Base-by-base conservation (phyloP, 1,139 yeast genomes). In the Pichia sp. region DNA sequence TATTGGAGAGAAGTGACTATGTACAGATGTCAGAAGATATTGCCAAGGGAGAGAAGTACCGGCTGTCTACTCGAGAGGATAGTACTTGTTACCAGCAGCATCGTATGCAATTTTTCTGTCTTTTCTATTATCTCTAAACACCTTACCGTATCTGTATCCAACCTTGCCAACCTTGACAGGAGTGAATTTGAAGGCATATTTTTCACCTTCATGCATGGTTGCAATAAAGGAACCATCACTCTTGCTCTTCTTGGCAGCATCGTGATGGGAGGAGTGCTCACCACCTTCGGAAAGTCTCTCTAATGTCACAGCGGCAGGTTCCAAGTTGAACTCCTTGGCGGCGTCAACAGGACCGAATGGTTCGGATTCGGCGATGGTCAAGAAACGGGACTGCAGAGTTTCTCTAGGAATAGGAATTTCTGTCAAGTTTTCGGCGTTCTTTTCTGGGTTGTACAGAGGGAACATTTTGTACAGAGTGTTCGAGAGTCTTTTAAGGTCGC, bases 261-360 rank as follows among this genome's bases (percentile, higher is more conserved):
- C 52, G 33, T 55, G 43, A 34, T 70, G 73, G 10, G 70, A 68
- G 12, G 76, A 72, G 55, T 68, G 78, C 56, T 80, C 81, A 49
- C 80, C 79, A 51, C 78, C 75, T 60, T 83, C 81, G 10, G 90
- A 76, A 60, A 89, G 77, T 64, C 79, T 79, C 62, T 83, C 82
- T 63, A 90, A 77, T 4, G 95, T 87, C 48, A 79, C 83, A 52
- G 83, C 80, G 45, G 98, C 97, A 24, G 96, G 95, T 68, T 89
- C 93, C 61, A 92, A 77, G 48, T 80, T 91, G 63, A 89, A 81
- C 47, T 87, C 80, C 58, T 83, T 75, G 51, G 99, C 97, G n/a
- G 99, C 97, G 67, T 93, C 98, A 8, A 91, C 80, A 7, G 98
- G 96, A 5, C 97, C 97, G 70, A 92, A 92, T n/a, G 97, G 96